Evolutionary conservation across 1,284 basidiomycete genomes (phyloP).

Genomic region (Malassezia psittaci): DNA sequence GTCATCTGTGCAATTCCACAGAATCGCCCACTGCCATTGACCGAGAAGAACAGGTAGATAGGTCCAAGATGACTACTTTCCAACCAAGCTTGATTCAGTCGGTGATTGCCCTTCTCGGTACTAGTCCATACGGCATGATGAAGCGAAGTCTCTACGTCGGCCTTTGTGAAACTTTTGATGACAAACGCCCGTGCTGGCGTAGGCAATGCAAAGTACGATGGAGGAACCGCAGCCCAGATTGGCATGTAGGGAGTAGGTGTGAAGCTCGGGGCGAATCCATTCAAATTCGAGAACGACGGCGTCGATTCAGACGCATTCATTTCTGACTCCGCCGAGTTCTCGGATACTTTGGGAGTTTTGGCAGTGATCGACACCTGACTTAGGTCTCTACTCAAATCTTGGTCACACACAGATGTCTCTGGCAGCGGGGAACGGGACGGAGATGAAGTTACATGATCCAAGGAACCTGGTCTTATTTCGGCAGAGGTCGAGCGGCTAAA

Average conservation of each 20-base stretch:
- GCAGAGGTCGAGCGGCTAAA: background rate
- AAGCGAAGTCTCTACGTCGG: slow-evolving; percentile 42
- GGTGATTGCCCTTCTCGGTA: slow-evolving; percentile 45
- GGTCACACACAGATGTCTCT: background rate
- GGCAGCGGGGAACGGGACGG: background rate
- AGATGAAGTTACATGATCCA: background rate
- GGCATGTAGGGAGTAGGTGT: background rate
- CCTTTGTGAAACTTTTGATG: slow-evolving; percentile 46
- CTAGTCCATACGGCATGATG: slow-evolving; percentile 45
- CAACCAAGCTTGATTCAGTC: slow-evolving; percentile 37
- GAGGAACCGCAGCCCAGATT: background rate
- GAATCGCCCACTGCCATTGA: slow-evolving; percentile 45
- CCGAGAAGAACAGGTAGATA: slow-evolving; percentile 45
- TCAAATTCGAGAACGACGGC: background rate
- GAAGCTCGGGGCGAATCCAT: background rate
- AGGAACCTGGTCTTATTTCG: background rate
- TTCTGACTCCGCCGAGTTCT: background rate
- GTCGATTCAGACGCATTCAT: background rate
- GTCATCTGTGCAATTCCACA: slow-evolving; percentile 46
- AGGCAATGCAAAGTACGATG: background rate
- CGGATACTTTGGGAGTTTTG: background rate
- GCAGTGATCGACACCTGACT: no score
- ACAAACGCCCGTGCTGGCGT: slow-evolving; percentile 37
- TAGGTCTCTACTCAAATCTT: no score
- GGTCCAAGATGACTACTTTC: slow-evolving; percentile 22